phyloP scores from a whole-genome alignment of 306 rosid species.

The Nissolia schottii region DNA sequence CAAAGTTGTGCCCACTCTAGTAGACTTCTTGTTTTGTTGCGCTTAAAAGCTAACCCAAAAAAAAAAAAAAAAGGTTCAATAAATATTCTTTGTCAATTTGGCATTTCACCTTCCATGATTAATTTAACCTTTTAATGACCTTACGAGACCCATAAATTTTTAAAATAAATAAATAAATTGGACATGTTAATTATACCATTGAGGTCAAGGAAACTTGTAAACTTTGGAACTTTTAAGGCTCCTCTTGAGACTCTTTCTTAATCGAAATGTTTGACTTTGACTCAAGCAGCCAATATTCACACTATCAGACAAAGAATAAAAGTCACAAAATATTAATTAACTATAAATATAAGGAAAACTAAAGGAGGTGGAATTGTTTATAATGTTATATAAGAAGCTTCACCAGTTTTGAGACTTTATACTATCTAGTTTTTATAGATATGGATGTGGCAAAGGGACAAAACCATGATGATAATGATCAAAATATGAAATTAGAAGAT shows the following conservation, averaged over 20 bases:
- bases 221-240: conserved; percentile 17
- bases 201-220: conserved; percentile 32
- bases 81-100: conserved; percentile 38
- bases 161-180: too few relatives aligned
- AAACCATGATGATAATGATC: not conserved
- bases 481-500: conserved; percentile 20
- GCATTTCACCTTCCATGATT: conserved; percentile 31
- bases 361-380: not conserved
- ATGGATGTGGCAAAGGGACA: conserved; percentile 40
- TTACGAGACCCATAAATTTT: not conserved
- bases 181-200: not conserved
- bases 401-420: not conserved
- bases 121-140: not conserved
- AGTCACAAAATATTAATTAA: not conserved
- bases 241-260: not conserved
- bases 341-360: not conserved
- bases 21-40: conserved; percentile 35
- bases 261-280: conserved; percentile 47
- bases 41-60: not conserved
- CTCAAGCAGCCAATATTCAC: conserved; percentile 26
- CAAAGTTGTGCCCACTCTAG: conserved; percentile 45
- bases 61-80: conserved; percentile 21
- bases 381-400: conserved; percentile 30
- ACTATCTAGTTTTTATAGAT: not conserved
- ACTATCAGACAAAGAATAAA: not conserved